Conservation (phyloP, 352 stramenopile species). For the Globisporangium cylindrosporum region DNA sequence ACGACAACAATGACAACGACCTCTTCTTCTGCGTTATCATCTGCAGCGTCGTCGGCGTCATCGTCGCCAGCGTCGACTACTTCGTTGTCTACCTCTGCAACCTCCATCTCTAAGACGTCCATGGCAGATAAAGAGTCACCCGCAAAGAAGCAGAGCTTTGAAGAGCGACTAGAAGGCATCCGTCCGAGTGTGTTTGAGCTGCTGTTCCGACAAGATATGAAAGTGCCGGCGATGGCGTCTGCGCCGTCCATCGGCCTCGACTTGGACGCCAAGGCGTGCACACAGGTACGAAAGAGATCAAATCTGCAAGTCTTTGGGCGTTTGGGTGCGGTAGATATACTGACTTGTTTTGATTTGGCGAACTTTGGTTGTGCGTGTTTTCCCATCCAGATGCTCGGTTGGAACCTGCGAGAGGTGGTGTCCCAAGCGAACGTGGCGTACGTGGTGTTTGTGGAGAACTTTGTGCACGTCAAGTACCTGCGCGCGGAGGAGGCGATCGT, state of each 20-base stretch:
- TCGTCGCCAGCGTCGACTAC: constrained; percentile 1
- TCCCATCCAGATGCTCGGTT: constrained; percentile 38
- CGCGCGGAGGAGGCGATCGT: constrained; percentile 41
- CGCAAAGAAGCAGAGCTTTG: constrained; percentile 29
- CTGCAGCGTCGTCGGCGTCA: constrained; percentile 3
- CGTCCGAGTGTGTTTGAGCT: constrained; percentile 58
- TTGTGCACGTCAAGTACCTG: constrained; percentile 47
- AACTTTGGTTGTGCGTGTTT: background rate
- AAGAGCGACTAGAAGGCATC: constrained; percentile 64
- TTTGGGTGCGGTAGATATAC: background rate
- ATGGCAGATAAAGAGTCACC: constrained; percentile 4
- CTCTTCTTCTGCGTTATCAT: background rate
- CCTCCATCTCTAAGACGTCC: background rate
- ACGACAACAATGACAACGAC: background rate
- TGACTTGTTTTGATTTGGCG: background rate
- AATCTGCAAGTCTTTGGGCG: constrained; percentile 10
- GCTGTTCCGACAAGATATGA: constrained; percentile 50
- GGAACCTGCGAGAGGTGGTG: constrained; percentile 56
- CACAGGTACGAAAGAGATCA: constrained; percentile 35
- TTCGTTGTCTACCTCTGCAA: background rate
- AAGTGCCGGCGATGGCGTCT: constrained; percentile 26
- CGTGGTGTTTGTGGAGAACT: constrained; percentile 40
- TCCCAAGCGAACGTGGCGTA: constrained; percentile 42
- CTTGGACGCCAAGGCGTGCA: constrained; percentile 42
- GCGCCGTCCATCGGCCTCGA: constrained; percentile 33